Conservation (phyloP, 2,329 filamentous ascomycete genomes). For the Penicillium sp. region DNA sequence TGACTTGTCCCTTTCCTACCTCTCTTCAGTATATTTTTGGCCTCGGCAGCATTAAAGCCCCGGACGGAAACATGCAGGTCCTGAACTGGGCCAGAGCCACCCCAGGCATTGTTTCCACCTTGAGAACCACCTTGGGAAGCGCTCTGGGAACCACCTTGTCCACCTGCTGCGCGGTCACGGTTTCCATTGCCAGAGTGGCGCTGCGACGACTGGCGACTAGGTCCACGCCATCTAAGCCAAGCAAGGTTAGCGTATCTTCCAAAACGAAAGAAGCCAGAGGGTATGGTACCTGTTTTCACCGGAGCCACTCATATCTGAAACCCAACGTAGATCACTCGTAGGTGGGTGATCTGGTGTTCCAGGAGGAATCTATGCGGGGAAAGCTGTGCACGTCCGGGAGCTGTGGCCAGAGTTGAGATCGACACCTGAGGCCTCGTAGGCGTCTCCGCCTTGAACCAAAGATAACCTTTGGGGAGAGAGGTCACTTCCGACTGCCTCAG, state of each 20-base stretch:
- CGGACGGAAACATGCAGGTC: slow-evolving; percentile 45
- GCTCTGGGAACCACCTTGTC: slow-evolving; percentile 29
- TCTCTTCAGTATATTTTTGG: slow-evolving; percentile 42
- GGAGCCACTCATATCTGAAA: slow-evolving; percentile 36
- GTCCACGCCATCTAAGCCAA: slow-evolving; percentile 41
- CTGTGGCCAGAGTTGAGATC: slow-evolving; percentile 8
- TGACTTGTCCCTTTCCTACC: slow-evolving; percentile 27
- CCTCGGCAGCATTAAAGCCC: slow-evolving; percentile 46
- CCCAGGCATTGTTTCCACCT: slow-evolving; percentile 33
- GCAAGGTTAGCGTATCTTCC: slow-evolving; percentile 10
- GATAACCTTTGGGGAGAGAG: slow-evolving; percentile 15
- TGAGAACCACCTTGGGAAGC: slow-evolving; percentile 33
- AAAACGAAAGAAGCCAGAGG: not conserved
- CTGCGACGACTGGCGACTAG: slow-evolving; percentile 39
- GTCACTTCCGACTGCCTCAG: slow-evolving; percentile 2
- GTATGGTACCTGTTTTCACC: slow-evolving; percentile 37
- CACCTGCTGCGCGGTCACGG: slow-evolving; percentile 17
- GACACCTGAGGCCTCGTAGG: slow-evolving; percentile 18
- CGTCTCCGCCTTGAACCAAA: slow-evolving; percentile 22
- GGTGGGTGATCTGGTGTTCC: not conserved
- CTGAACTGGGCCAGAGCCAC: slow-evolving; percentile 26
- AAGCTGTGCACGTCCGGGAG: slow-evolving; percentile 20
- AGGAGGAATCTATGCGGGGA: slow-evolving; percentile 14
- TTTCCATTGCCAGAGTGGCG: slow-evolving; percentile 36
- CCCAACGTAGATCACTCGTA: not conserved